These are phyloP conservation scores for Taxawa tesnikishii DNA, from an alignment of 2,329 filamentous ascomycete genomes.

Conservation along the genomic window DNA sequence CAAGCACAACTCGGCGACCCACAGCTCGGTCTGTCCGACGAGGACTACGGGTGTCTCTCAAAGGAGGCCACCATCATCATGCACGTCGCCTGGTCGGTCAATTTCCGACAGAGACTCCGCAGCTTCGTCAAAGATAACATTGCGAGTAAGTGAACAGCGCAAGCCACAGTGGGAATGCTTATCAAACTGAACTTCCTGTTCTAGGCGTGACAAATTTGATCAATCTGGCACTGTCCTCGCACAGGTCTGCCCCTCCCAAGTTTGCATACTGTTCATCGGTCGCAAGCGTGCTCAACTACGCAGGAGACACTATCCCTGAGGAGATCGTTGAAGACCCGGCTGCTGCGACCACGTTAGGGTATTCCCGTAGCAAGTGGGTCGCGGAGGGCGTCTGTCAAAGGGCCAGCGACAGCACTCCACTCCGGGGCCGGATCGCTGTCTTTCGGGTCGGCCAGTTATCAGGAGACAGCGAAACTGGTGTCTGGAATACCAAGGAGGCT, in stretches of 20 bases:
- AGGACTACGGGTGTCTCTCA: conserved; percentile 29
- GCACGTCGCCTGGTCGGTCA: conserved; percentile 54
- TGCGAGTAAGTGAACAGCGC: conserved; percentile 21
- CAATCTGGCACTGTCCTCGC: conserved; percentile 26
- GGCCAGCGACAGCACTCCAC: conserved; percentile 18
- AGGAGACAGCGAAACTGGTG: conserved; percentile 28
- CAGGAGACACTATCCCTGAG: conserved; percentile 26
- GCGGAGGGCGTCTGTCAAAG: conserved; percentile 41
- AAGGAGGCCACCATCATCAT: conserved; percentile 39
- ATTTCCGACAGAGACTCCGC: conserved; percentile 45
- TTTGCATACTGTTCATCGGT: conserved; percentile 43
- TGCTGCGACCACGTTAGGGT: conserved; percentile 38
- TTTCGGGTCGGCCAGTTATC: conserved; percentile 36
- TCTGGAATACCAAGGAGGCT: conserved; percentile 38
- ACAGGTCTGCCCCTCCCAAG: conserved; percentile 15
- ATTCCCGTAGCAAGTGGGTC: conserved; percentile 46
- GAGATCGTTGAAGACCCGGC: conserved; percentile 25
- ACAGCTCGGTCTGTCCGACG: conserved; percentile 34
- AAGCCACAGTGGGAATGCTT: no score
- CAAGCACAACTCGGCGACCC: conserved; percentile 34
- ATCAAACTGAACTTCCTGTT: background rate
- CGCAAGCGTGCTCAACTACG: conserved; percentile 27
- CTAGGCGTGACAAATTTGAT: conserved; percentile 36
- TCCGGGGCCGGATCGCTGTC: conserved; percentile 28
- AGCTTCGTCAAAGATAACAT: conserved; percentile 45